Base-by-base conservation (phyloP, 768 basidiomycete genomes). In the Trametes villosa region DNA sequence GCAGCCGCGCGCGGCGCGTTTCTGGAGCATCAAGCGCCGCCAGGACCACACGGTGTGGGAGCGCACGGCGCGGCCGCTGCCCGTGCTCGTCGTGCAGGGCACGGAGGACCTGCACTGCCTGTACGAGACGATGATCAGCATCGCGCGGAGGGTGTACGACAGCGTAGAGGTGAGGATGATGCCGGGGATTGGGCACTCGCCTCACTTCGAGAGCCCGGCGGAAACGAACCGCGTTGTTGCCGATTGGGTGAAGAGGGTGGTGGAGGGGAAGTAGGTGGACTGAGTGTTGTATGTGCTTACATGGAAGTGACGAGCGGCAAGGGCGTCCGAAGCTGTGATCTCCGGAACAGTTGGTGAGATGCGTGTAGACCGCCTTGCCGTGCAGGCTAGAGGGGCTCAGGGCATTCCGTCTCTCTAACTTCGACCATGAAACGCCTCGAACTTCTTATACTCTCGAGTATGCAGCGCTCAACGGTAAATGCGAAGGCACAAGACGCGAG, bases 181-280 rank as follows among this genome's bases (percentile, higher is more conserved):
- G 60, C 54, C 66, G 24, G 66, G 60, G 1, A 53, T 66, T 6
- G 70, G 70, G 22, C 70, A 71, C 44, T 44, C 65, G n/a, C 66
- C 66, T 13, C 63, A 66, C 33, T 60, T 53, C 47, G 70, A 71
- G 59, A 57, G 29, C n/a, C 48, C 70, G 22, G 64, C 54, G 49
- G 59, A 66, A 49, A 51, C 56, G 15, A 67, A 69, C 41, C 38
- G 44, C 26, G 3, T 24, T 3, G 34, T 69, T 11, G 45, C 59
- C 48, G 66, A 65, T 6, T 76, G 74, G 33, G 72, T 75, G 48
- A 62, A 68, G 18, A 71, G 62, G 61, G 70, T 70, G 11, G 40
- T 59, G 26, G 29, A 6, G 20, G 42, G 18, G 46, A 18, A 48
- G 46, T 24, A 31, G 46, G 18, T 27, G 15, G 29, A 17, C 6